These are phyloP conservation scores for Cryomyces minteri DNA, from an alignment of 495 filamentous ascomycete genomes.

Conservation along the genomic window DNA sequence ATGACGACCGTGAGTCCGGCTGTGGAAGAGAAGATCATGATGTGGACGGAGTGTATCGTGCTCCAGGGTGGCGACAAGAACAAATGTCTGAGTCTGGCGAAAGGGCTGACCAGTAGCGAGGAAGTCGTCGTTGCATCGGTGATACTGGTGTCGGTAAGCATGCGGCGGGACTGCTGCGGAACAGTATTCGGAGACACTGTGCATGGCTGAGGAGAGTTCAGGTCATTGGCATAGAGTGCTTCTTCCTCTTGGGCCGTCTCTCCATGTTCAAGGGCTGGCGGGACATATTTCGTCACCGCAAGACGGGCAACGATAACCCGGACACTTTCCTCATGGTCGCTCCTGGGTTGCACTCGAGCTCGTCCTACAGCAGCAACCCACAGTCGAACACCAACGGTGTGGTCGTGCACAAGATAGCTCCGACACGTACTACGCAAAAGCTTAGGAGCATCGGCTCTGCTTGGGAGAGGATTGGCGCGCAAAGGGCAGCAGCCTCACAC, in stretches of 20 bases:
- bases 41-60: conserved; percentile 16
- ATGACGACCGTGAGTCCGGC: not conserved
- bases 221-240: conserved; percentile 17
- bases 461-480: no score
- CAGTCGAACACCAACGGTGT: no score
- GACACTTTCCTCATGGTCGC: no score
- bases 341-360: no score
- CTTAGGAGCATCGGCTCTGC: no score
- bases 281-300: not conserved
- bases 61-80: conserved; percentile 13
- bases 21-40: no score
- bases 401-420: no score
- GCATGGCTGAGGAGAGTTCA: conserved; percentile 3
- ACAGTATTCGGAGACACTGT: not conserved
- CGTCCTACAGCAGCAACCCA: no score
- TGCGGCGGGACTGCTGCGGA: not conserved
- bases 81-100: conserved; percentile 11
- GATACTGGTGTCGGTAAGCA: conserved; percentile 14
- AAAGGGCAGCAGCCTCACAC: no score
- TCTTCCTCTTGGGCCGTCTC: conserved; percentile 18
- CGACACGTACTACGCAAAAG: no score
- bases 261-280: conserved; percentile 20
- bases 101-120: conserved; percentile 7
- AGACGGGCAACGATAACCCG: no score
- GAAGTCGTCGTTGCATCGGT: conserved; percentile 9